Percentiles rank a stretch among this genome's conserved stretches.
These are phyloP conservation scores for Paramyrothecium sp. DNA, from an alignment of 2,329 filamentous ascomycete species.

Conservation along the genomic window DNA sequence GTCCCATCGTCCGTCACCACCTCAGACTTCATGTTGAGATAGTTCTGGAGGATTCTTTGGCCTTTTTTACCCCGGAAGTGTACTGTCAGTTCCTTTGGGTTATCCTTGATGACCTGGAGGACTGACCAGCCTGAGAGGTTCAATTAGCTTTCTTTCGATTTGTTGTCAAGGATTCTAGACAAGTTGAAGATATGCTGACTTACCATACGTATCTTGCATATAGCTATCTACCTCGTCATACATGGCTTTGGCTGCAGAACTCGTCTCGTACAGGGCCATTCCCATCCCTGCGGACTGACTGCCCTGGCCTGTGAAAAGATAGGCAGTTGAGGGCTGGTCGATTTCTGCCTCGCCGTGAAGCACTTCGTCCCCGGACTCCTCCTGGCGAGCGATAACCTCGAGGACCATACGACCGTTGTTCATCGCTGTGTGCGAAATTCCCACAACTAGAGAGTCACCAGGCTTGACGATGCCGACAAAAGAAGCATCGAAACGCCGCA, in stretches of 20 bases:
- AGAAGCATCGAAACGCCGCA: conserved; percentile 94
- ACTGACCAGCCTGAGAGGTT: conserved; percentile 81
- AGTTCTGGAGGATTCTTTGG: conserved; percentile 97
- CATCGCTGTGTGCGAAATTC: conserved; percentile 96
- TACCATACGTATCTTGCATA: conserved; percentile 97
- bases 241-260: conserved; percentile 90
- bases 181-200: conserved; percentile 31
- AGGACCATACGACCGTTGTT: conserved; percentile 98
- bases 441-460: conserved; percentile 92
- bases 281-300: conserved; percentile 99
- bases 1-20: conserved; percentile 88
- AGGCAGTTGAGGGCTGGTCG: conserved; percentile 93
- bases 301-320: conserved; percentile 97
- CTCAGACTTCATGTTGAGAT: conserved; percentile 99
- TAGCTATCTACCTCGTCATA: conserved; percentile 98
- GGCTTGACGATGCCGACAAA: conserved; percentile 97
- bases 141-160: conserved; percentile 8
- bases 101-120: conserved; percentile 98
- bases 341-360: conserved; percentile 94
- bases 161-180: not conserved
- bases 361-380: conserved; percentile 95
- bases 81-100: conserved; percentile 97
- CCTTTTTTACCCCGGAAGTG: conserved; percentile 96
- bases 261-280: conserved; percentile 96
- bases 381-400: conserved; percentile 95